Percentiles rank a stretch among this genome's conserved stretches.
Evolutionary conservation across 441 rosid species (phyloP).

Genomic region (Populus tomentosa): DNA sequence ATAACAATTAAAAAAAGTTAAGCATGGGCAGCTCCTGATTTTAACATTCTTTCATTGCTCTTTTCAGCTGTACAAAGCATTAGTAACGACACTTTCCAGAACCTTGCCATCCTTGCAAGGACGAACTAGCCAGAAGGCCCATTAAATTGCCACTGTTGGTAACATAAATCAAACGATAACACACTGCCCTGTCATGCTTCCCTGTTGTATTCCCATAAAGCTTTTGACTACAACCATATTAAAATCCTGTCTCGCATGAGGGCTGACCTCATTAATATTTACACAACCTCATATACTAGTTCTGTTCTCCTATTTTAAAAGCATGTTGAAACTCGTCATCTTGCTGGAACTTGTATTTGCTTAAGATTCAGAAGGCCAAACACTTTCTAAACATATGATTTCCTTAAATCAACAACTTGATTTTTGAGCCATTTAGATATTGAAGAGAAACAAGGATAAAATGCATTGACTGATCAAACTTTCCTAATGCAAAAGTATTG

Average conservation of each 20-base stretch:
- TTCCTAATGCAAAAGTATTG: background rate
- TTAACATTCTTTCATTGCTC: background rate
- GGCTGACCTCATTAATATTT: background rate
- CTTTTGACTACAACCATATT: background rate
- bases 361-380: background rate
- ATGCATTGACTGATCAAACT: background rate
- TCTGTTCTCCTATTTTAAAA: background rate
- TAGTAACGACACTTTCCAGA: background rate
- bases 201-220: background rate
- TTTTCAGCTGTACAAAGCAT: background rate
- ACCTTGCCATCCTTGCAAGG: background rate
- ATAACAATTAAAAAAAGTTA: too few species aligned
- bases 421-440: background rate
- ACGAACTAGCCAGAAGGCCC: background rate
- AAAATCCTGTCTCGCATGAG: background rate
- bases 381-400: background rate
- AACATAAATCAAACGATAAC: background rate
- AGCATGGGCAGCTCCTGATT: background rate
- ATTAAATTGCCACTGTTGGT: too few species aligned
- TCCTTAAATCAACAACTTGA: background rate
- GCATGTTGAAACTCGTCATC: background rate
- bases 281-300: background rate
- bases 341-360: background rate
- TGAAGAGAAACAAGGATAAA: too few species aligned
- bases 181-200: too few species aligned